phyloP scores from a whole-genome alignment of 2,329 filamentous ascomycete genomes.

The Fusarium sp. region DNA sequence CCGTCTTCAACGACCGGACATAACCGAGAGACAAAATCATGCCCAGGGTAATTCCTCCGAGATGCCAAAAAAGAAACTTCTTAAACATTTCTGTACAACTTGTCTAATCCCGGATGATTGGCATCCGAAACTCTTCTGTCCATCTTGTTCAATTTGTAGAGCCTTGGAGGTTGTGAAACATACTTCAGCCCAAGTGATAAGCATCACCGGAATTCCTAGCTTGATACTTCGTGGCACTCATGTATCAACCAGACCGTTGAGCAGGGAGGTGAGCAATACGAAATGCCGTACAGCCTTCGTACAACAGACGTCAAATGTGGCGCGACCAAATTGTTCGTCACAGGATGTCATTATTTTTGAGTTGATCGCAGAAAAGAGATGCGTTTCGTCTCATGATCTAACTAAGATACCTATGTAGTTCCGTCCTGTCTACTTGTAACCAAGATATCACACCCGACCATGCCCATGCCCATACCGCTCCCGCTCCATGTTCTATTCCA shows the following conservation, averaged over 20 bases:
- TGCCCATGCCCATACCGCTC: slow-evolving; percentile 1
- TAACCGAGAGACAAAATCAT: slow-evolving; percentile 35
- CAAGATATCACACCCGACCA: slow-evolving; percentile 5
- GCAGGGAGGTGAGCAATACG: slow-evolving; percentile 30
- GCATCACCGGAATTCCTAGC: slow-evolving; percentile 2
- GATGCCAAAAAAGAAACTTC: slow-evolving; percentile 21
- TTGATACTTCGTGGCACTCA: slow-evolving; percentile 11
- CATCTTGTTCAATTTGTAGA: slow-evolving; percentile 2
- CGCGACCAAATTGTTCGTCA: slow-evolving; percentile 5
- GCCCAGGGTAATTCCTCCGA: slow-evolving; percentile 16
- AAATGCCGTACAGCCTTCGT: slow-evolving; percentile 33
- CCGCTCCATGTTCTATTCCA: slow-evolving; percentile 24
- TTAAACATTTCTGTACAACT: slow-evolving; percentile 16
- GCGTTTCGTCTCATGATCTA: slow-evolving; percentile 36
- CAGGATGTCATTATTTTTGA: not conserved
- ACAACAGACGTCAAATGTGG: slow-evolving; percentile 42
- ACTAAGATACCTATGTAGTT: slow-evolving; percentile 3
- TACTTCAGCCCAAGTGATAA: slow-evolving; percentile 2
- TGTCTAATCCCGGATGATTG: slow-evolving; percentile 1
- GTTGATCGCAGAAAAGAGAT: slow-evolving; percentile 18
- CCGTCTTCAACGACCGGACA: slow-evolving; percentile 19
- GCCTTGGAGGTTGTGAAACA: slow-evolving; percentile 8
- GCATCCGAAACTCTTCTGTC: not conserved
- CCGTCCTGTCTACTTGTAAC: slow-evolving; percentile 23
- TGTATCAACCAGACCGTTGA: slow-evolving; percentile 10